phyloP scores from a whole-genome alignment of 345 rosid genomes.

The Eucalyptus regnans region DNA sequence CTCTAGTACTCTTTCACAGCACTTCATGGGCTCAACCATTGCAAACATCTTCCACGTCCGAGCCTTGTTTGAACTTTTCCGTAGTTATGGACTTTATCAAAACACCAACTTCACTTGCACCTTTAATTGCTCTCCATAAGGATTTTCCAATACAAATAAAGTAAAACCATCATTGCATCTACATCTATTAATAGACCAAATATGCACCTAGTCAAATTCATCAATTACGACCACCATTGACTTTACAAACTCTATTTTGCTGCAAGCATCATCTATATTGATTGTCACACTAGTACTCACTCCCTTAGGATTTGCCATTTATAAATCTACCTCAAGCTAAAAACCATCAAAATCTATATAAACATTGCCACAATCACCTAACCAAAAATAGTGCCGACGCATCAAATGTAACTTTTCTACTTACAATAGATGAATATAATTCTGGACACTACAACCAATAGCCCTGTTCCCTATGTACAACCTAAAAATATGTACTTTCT shows the following conservation, averaged over 20 bases:
- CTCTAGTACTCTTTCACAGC: neutral
- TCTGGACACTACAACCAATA: neutral
- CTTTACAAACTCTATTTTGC: neutral
- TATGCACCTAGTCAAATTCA: neutral
- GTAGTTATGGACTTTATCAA: neutral
- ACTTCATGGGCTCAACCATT: neutral
- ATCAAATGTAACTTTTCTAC: neutral
- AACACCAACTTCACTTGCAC: neutral
- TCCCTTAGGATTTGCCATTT: neutral
- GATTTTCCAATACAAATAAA: neutral
- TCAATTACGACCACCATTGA: neutral
- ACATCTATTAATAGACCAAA: neutral
- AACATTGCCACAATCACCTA: neutral
- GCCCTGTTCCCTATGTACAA: neutral
- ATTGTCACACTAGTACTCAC: neutral
- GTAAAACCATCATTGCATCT: neutral
- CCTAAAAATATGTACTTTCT: neutral
- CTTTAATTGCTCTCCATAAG: neutral
- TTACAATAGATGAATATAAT: neutral
- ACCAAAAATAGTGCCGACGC: neutral
- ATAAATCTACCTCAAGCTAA: neutral
- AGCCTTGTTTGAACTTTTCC: neutral
- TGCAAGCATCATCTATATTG: neutral
- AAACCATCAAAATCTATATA: neutral
- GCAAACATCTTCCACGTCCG: neutral